Base-by-base conservation (phyloP, 495 filamentous ascomycete genomes). In the Penicillium crystallinum region DNA sequence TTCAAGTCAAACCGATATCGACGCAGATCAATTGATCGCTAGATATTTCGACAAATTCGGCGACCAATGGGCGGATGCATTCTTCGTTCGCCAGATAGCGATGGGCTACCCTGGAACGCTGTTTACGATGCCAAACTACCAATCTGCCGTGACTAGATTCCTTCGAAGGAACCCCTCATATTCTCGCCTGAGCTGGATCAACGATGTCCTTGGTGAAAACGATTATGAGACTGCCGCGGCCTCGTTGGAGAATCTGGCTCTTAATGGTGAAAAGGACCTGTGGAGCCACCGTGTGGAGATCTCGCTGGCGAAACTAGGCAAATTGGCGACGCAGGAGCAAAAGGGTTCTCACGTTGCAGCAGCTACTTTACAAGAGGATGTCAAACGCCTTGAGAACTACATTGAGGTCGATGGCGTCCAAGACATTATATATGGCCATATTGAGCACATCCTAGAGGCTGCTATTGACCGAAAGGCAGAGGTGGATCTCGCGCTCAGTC, bases 281-380 rank as follows among this genome's bases (percentile, higher is more conserved):
- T 96, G 91, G 91, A 87, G 78, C 66, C 89, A 92, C 66, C 93
- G 93, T 64, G 86, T 95, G 31, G 83, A 96, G 64, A 72, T 96
- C n/a, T 91, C 89, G 39, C 75, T 97, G 18, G 83, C 87, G 10
- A 96, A 95, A 67, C 72, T 98, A 8, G 80, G 88, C 12, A 77
- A 85, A 51, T 64, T 97, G 52, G 87, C 87, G 25, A 83, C 73
- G 18, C 61, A 62, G 46, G 69, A 76, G 38, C 71, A 71, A 48
- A 58, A 60, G 9, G 56, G 64, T 21, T 25, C 52, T 2, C 15
- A 45, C 7, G 37, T 33, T 21, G 40, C 58, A 18, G 29, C 51
- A 49, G 58, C 67, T 6, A 49, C 65, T 46, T 52, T 63, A 12
- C 53, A 71, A 42, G 56, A 64, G 50, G 62, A 64, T 53, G 65